Conservation (phyloP, 208 protist genomes). For the Trypanosoma avium region DNA sequence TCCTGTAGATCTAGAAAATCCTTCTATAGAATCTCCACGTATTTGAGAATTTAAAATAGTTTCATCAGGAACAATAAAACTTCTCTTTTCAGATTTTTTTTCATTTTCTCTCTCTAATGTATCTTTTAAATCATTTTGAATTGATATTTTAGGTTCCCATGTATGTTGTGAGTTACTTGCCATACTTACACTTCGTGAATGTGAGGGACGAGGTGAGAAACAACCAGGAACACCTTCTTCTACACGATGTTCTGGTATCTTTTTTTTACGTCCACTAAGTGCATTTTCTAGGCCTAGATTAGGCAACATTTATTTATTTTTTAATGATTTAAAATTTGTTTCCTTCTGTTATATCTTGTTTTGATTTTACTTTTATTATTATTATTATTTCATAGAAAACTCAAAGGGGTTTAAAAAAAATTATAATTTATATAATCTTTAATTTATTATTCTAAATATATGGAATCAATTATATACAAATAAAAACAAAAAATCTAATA, state of each 20-base stretch:
- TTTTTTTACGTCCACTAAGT: slow-evolving; percentile 37
- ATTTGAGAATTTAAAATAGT: neutral
- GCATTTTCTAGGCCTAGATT: slow-evolving; percentile 56
- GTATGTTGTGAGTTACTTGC: neutral
- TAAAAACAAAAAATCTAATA: too few species aligned
- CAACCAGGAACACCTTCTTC: slow-evolving; percentile 17
- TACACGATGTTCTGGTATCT: slow-evolving; percentile 35
- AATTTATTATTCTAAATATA: too few species aligned
- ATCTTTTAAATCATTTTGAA: neutral
- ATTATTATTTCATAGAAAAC: too few species aligned
- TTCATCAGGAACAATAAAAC: neutral
- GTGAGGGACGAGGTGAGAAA: slow-evolving; percentile 27
- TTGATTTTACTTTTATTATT: too few species aligned
- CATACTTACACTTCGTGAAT: slow-evolving; percentile 23
- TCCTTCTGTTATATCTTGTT: too few species aligned
- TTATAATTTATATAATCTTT: too few species aligned
- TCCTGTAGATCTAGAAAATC: neutral
- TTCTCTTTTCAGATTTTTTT: neutral
- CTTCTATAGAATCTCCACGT: neutral
- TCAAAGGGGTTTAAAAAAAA: too few species aligned
- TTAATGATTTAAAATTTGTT: too few species aligned
- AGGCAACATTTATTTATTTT: slow-evolving; percentile 31
- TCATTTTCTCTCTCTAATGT: neutral
- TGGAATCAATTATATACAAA: too few species aligned
- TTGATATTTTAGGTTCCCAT: too few species aligned